Evolutionary conservation across 305 asterid genomes (phyloP).

Genomic region (Withania somnifera): DNA sequence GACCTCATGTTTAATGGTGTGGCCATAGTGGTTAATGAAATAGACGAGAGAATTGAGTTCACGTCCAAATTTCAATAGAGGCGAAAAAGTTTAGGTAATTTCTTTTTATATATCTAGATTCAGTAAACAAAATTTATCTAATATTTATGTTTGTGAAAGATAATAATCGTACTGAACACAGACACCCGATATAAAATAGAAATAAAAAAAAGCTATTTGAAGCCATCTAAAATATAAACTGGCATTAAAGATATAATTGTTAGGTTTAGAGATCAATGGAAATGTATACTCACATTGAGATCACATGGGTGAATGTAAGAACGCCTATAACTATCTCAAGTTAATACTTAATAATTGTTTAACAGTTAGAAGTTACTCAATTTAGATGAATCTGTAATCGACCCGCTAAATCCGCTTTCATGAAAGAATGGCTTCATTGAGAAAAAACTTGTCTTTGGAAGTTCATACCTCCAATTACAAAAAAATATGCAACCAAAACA

Average conservation of each 20-base stretch:
- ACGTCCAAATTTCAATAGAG: neutral
- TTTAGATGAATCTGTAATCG: neutral
- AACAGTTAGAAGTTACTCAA: accelerated
- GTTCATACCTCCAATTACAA: neutral
- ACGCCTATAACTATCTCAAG: neutral
- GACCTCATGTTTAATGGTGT: neutral
- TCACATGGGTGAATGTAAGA: neutral
- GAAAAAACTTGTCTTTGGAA: neutral
- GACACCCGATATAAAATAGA: neutral
- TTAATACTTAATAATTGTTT: neutral
- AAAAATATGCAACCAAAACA: neutral
- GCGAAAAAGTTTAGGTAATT: neutral
- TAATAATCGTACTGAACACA: neutral
- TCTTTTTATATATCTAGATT: neutral
- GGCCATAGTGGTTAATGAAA: neutral
- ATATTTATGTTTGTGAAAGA: neutral
- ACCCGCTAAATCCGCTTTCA: neutral
- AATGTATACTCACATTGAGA: neutral
- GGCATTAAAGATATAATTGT: neutral
- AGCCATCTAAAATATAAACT: neutral
- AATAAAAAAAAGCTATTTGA: no score
- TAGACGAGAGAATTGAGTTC: neutral
- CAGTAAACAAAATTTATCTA: neutral
- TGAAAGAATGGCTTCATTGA: neutral
- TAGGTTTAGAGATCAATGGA: neutral